Base-by-base conservation (phyloP, 352 stramenopile species). In the Aphanomyces invadans region DNA sequence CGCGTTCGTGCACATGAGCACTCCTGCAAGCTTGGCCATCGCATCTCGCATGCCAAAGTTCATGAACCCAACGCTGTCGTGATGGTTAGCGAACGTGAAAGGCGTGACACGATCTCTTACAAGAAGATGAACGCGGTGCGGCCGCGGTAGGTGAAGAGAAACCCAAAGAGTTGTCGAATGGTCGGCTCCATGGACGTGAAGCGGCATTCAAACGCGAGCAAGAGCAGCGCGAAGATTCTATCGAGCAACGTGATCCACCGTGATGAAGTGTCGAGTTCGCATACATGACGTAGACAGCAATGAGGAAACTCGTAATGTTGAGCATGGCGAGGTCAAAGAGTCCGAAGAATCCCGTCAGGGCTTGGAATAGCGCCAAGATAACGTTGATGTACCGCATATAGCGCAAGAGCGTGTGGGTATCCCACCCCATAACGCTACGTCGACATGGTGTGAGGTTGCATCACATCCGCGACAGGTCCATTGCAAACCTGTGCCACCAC, bases 81-180 rank as follows among this genome's bases (percentile, higher is more conserved):
- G n/a, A n/a, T n/a, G n/a, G n/a, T n/a, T n/a, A n/a, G n/a, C n/a
- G n/a, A n/a, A n/a, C n/a, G n/a, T n/a, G n/a, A n/a, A n/a, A n/a
- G n/a, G n/a, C n/a, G n/a, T n/a, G n/a, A n/a, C n/a, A n/a, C n/a
- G n/a, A n/a, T n/a, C n/a, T n/a, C n/a, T n/a, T 70, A 87, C 79
- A 87, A 77, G 67, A 92, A 92, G 65, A 94, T 86, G 64, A 94
- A 94, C 46, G 80, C 76, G 15, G 86, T 89, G 52, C 86, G 80
- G 12, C 86, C 86, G 52, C 83, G 79, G 65, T 90, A 94, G n/a
- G 86, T 92, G 72, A 94, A 94, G 53, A 94, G 74, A 64, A 94
- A 94, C 54, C 86, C 86, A 68, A 94, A 94, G 67, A 90, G 81
- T 57, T 87, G 73, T 55, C 86, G 81, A 68, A 94, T 92, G 73